Evolutionary conservation across 495 filamentous ascomycete species (phyloP), one percentile per base, ranked within the genome.

Genomic region (Melanomma pulvis-pyrius): DNA sequence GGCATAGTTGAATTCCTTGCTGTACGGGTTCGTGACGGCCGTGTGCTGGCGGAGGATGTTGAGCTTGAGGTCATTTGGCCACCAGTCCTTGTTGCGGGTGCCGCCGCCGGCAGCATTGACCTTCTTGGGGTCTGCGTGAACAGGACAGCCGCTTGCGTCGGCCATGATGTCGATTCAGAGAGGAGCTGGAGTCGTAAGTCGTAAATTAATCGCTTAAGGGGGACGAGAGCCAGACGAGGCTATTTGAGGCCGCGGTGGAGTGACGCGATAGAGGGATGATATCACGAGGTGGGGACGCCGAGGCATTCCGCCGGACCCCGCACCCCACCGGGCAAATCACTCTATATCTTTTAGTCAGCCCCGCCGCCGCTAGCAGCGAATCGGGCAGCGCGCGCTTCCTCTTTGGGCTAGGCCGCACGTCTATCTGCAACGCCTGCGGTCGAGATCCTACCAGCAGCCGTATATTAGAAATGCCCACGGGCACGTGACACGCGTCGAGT

Each of bases 31-130:
- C 59, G 83, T 84, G n/a, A 78, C 76, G 8, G 77, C 65, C 46
- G 81, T 85, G 74, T 89, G 85, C 75, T 91, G 88, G 71, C 88
- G 88, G 47, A 91, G 85, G 77, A 90, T 87, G 78, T 85, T 85
- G 50, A 90, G 78, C 74, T 80, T 83, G 52, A 91, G 78, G 67
- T 80, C 74, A 50, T 83, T 78, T 39, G 88, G 88, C 88, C 88
- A 91, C 88, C 88, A 90, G 82, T 89, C 85, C 50, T 24, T 56
- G 77, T 88, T 88, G 55, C 76, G 74, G 71, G 84, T 88, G 74
- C 87, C 87, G 58, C 79, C 81, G 65, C 86, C 87, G 64, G 77
- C 87, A 54, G 84, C 78, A 69, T 55, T 55, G 25, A 19, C 52
- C 39, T 7, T 6, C 39, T 44, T 44, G 39, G 39, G 39, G 17